Evolutionary conservation across 805 yeast genomes (phyloP).

Genomic region (Ogataea pilisensis): DNA sequence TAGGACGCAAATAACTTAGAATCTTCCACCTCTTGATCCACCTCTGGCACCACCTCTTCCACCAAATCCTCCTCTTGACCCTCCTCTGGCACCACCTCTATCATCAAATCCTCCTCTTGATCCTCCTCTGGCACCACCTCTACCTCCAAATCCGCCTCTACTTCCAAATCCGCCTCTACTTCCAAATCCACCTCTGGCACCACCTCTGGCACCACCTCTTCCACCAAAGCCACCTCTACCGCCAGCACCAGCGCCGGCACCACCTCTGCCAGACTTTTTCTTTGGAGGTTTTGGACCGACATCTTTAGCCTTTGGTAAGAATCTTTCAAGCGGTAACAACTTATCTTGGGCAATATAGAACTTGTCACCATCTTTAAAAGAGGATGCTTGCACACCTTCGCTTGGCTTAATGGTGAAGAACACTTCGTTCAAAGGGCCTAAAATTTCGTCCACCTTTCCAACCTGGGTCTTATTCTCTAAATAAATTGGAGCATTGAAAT

Average conservation of each 20-base stretch:
- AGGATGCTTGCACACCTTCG: constrained; percentile 92
- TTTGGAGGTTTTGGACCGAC: constrained; percentile 78
- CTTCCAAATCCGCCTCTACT: constrained; percentile 45
- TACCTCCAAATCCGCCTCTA: constrained; percentile 37
- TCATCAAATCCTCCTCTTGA: constrained; percentile 40
- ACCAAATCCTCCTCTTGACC: constrained; percentile 33
- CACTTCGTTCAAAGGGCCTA: constrained; percentile 98
- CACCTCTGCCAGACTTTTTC: constrained; percentile 58
- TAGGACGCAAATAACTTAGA: background rate
- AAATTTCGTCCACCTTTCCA: constrained; percentile 96
- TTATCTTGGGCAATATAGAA: constrained; percentile 95
- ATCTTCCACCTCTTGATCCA: constrained; percentile 35
- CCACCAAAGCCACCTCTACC: constrained; percentile 40
- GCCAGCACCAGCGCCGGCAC: constrained; percentile 45
- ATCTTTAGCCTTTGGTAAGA: constrained; percentile 92
- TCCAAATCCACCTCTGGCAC: constrained; percentile 38
- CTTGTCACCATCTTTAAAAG: constrained; percentile 94
- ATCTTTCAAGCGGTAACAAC: constrained; percentile 91
- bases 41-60: constrained; percentile 42
- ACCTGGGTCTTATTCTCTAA: constrained; percentile 93
- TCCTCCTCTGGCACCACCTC: constrained; percentile 46
- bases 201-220: constrained; percentile 40
- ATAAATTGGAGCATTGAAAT: constrained; percentile 97
- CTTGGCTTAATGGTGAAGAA: constrained; percentile 93
- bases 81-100: constrained; percentile 37